phyloP scores from a whole-genome alignment of 768 basidiomycete genomes.

The Phanerochaete carnosa region DNA sequence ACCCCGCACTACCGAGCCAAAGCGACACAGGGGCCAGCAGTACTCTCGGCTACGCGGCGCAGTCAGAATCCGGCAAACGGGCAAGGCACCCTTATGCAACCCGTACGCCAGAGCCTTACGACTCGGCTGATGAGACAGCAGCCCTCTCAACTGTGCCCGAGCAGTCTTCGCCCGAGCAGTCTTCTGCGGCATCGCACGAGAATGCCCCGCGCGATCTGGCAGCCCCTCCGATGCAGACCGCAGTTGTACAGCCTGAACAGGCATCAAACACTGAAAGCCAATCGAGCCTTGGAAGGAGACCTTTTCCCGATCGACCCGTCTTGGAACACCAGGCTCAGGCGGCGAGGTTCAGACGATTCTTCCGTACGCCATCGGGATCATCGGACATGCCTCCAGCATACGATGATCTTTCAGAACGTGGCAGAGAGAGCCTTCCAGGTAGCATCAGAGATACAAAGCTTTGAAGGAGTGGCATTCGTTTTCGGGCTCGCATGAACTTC shows the following conservation, averaged over 20 bases:
- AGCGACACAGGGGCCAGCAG: background rate
- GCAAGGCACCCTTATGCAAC: background rate
- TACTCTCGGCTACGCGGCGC: background rate
- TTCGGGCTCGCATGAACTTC: too few relatives aligned
- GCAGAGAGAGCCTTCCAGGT: background rate
- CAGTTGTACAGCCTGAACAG: background rate
- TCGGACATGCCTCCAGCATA: background rate
- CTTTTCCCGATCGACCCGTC: background rate
- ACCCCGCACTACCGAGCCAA: background rate
- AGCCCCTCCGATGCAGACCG: background rate
- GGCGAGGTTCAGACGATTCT: background rate
- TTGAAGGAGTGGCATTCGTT: too few relatives aligned
- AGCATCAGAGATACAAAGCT: background rate
- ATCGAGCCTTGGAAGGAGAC: background rate
- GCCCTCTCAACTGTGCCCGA: background rate
- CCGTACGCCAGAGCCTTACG: conserved; percentile 1
- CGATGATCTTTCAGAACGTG: background rate
- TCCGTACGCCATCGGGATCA: background rate
- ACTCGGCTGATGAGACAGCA: background rate
- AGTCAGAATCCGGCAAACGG: background rate
- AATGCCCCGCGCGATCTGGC: background rate
- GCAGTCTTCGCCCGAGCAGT: background rate
- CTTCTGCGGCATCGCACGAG: background rate
- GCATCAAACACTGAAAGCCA: background rate
- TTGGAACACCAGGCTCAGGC: background rate